Percentiles rank a stretch among this genome's conserved stretches.
These are phyloP conservation scores for Saraca asoca DNA, from an alignment of 331 rosid genomes.

Conservation along the genomic window DNA sequence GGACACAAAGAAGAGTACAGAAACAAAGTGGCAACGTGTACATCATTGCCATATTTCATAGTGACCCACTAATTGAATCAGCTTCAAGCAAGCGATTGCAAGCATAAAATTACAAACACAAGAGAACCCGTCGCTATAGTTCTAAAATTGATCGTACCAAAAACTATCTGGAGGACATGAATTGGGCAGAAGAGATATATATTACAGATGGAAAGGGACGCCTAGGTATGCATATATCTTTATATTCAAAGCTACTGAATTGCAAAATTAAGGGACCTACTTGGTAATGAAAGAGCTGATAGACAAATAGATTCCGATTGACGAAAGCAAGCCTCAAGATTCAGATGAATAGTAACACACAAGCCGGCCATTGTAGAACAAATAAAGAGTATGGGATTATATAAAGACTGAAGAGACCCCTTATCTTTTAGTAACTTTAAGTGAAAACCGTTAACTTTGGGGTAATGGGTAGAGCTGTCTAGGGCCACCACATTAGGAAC, in stretches of 20 bases:
- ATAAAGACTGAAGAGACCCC: constrained; percentile 43
- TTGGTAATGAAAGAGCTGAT: constrained; percentile 25
- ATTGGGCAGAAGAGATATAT: constrained; percentile 31
- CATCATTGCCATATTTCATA: constrained; percentile 26
- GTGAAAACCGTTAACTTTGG: constrained; percentile 53
- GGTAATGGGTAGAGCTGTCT: constrained; percentile 46
- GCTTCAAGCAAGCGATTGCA: constrained; percentile 16
- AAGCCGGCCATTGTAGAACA: constrained; percentile 51
- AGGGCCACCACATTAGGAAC: constrained; percentile 61
- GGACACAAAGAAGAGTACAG: constrained; percentile 20
- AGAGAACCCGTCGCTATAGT: constrained; percentile 32
- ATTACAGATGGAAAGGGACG: constrained; percentile 53
- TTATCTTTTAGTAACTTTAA: constrained; percentile 48
- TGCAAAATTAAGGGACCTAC: constrained; percentile 38
- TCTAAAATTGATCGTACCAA: constrained; percentile 25
- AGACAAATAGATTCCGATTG: constrained; percentile 39
- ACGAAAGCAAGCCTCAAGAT: constrained; percentile 34
- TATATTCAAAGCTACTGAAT: constrained; percentile 24
- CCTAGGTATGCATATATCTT: constrained; percentile 21
- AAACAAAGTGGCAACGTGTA: constrained; percentile 3
- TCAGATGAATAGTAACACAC: constrained; percentile 47
- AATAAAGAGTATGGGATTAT: constrained; percentile 36
- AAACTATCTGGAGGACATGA: constrained; percentile 31
- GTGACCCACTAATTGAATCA: constrained; percentile 24
- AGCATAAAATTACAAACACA: background rate